Evolutionary conservation across 2,329 filamentous ascomycete genomes (phyloP), one percentile per base, ranked within the genome.

Genomic region (Westerdykella ornata): DNA sequence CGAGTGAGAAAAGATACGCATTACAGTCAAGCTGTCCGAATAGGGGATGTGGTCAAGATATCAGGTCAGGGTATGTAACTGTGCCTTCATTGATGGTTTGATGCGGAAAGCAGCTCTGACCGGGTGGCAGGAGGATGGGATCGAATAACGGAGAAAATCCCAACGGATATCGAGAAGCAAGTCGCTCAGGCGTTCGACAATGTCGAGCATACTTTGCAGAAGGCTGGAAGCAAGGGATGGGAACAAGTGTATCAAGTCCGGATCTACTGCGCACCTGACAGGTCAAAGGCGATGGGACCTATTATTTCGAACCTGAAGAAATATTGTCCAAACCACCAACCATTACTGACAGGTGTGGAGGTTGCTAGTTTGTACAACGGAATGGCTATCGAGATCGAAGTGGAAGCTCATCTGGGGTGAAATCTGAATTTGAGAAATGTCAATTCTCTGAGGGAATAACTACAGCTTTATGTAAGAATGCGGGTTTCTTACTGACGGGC

Each of bases 161-260:
- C 56, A 7, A 35, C 45, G 3, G 37, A 45, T 7, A 26, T 59
- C 17, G 34, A 39, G 1, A 42, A 41, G 1, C 53, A 62, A 43
- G 42, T 62, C n/a, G 51, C 53, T 11, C 56, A 55, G 34, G 72
- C 75, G 0, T 80, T 80, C 47, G 59, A 53, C 11, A 81, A 80
- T 43, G 71, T 80, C 9, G 72, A 81, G 2, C 54, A 65, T n/a
- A 66, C 62, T 30, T 57, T 80, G 5, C 67, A 67, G 32, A 51
- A 71, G 9, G 75, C 74, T 0, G 77, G 78, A 2, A 74, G 73
- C 0, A 69, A 72, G 39, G 74, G 74, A 1, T 74, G 72, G 69
- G 54, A 60, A 8, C 72, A 78, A 44, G 74, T 79, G 0, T 62
- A 58, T 41, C 59, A 55, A 19, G 33, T 50, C 3, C 43, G 53